phyloP scores from a whole-genome alignment of 75 land plant species.

The Pinus taeda region DNA sequence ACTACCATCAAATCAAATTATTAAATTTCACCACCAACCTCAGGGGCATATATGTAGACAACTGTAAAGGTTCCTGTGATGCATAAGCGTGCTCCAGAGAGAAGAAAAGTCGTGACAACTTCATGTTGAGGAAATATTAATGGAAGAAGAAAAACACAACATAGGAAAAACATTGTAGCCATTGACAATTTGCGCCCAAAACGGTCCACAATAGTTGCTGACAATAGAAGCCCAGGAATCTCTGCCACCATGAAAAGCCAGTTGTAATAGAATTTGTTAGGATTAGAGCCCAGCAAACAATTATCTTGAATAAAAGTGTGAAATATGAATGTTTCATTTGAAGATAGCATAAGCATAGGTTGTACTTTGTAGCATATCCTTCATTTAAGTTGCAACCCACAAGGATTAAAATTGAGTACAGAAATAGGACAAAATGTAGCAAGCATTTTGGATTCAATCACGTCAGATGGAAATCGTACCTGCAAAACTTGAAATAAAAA shows the following conservation, averaged over 20 bases:
- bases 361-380: background rate
- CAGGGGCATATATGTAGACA: conserved; percentile 88
- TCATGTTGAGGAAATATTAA: conserved; percentile 50
- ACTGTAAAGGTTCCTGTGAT: conserved; percentile 80
- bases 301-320: background rate
- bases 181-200: conserved; percentile 83
- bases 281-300: background rate
- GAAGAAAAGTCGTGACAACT: conserved; percentile 50
- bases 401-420: background rate
- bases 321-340: background rate
- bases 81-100: conserved; percentile 81
- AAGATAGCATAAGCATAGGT: background rate
- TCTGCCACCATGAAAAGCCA: conserved; percentile 37
- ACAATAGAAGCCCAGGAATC: conserved; percentile 75
- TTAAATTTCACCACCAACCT: conserved; percentile 41
- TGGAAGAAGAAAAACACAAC: conserved; percentile 67
- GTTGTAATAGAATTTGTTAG: background rate
- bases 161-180: conserved; percentile 69
- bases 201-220: conserved; percentile 72
- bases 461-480: conserved; percentile 14
- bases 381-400: background rate
- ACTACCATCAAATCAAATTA: background rate
- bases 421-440: background rate
- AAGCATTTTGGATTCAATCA: background rate
- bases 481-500: conserved; percentile 38